A percentile compares a stretch with the other conserved stretches of the same genome.
These are phyloP conservation scores for Thermoascus crustaceus DNA, from an alignment of 2,329 filamentous ascomycete genomes.

Conservation along the genomic window DNA sequence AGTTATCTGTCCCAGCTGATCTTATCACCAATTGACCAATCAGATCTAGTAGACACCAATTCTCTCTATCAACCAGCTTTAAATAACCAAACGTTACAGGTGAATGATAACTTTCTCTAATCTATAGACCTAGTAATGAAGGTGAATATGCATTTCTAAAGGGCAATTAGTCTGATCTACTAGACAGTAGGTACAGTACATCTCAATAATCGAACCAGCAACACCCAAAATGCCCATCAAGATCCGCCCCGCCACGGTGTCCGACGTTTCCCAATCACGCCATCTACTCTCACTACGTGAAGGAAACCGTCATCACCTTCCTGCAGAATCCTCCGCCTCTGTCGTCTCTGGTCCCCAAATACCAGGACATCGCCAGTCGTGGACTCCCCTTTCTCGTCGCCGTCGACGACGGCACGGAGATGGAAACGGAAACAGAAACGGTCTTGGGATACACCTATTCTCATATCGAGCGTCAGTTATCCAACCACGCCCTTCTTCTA, in stretches of 20 bases:
- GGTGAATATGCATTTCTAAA: no score
- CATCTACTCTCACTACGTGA: conserved; percentile 32
- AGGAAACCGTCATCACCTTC: conserved; percentile 31
- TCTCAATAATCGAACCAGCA: neutral
- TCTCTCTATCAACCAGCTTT: no score
- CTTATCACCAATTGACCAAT: no score
- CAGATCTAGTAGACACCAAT: no score
- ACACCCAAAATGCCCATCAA: neutral
- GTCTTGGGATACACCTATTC: conserved; percentile 29
- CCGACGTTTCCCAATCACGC: conserved; percentile 24
- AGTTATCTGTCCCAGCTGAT: no score
- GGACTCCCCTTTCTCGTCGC: conserved; percentile 33
- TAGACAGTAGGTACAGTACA: neutral
- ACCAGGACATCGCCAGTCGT: conserved; percentile 15
- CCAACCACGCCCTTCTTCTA: conserved; percentile 65
- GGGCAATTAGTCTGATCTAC: no score
- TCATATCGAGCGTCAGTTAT: conserved; percentile 38
- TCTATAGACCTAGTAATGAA: no score
- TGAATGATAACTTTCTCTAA: no score
- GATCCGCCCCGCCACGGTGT: conserved; percentile 24
- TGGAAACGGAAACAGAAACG: conserved; percentile 4
- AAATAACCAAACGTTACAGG: no score
- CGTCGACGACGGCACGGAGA: conserved; percentile 13
- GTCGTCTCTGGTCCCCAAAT: conserved; percentile 21
- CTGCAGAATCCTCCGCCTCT: conserved; percentile 19